Evolutionary conservation across 2,329 filamentous ascomycete genomes (phyloP), one percentile per base, ranked within the genome.

Genomic region (Fusarium staphyleae): DNA sequence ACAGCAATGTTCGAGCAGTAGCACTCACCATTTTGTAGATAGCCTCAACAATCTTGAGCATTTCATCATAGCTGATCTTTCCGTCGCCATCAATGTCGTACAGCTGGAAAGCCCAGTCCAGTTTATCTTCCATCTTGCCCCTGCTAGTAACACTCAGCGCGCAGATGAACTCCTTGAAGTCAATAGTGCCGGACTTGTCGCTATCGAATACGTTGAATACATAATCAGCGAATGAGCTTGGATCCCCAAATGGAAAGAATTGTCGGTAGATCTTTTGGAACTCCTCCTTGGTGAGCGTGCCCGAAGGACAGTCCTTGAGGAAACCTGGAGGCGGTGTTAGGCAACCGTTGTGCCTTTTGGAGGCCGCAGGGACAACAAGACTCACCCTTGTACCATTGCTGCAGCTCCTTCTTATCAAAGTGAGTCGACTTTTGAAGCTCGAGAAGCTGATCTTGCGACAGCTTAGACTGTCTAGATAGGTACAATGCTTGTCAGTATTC

Each of bases 201-300:
- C 91, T 90, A 75, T 99, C 95, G 75, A 99, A 99, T 32, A 99
- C 95, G 68, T 97, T 96, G 81, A 99, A 99, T 58, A 99, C 95
- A 74, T 98, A 98, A 78, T 98, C 93, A 73, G 95, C 95, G 73
- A 99, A 99, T 3, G 91, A 95, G 19, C 91, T 96, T 3, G 95
- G 95, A 74, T 99, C 95, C 65, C 95, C 95, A 70, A 98, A 98
- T 12, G 95, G 95, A 76, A 99, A 99, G 84, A 99, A 99, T 76
- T 98, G 95, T 69, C 95, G 91, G 78, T 99, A 99, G 70, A 99
- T 99, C 80, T 98, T 98, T 77, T 98, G 95, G 75, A 99, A 99
- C 76, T 99, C 95, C 72, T 96, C 89, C 78, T 98, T 99, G 70
- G 91, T 95, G 74, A 99, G 88, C 81, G 92, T 96, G 74, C 95